These are phyloP conservation scores for Picea abies DNA, from an alignment of 83 land plant species.

Conservation along the genomic window DNA sequence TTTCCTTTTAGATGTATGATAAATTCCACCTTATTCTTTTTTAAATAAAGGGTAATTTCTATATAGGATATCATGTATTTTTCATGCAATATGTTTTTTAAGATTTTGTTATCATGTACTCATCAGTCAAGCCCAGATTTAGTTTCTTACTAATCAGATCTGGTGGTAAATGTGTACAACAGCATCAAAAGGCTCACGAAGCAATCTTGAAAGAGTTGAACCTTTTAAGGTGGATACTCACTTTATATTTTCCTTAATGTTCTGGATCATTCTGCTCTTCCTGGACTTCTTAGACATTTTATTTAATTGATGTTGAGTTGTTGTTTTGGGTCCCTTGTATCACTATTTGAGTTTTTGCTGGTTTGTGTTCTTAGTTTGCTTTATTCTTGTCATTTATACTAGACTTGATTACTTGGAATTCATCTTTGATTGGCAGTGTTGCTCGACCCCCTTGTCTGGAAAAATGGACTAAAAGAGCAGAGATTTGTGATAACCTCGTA, in stretches of 20 bases:
- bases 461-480: slow-evolving; percentile 26
- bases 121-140: neutral
- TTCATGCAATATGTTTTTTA: neutral
- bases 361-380: neutral
- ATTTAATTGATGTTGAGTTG: neutral
- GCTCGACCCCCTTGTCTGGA: slow-evolving; percentile 54
- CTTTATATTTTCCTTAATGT: slow-evolving; percentile 3
- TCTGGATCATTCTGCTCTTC: neutral
- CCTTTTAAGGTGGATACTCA: slow-evolving; percentile 52
- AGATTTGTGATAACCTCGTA: too few species aligned
- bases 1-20: too few species aligned
- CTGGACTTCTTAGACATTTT: neutral
- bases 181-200: slow-evolving; percentile 94
- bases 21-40: too few species aligned
- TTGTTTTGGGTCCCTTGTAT: neutral
- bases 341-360: neutral
- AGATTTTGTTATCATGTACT: neutral
- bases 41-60: too few species aligned
- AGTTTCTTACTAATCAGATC: neutral
- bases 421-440: slow-evolving; percentile 39
- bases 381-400: slow-evolving; percentile 5
- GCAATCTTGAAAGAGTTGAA: slow-evolving; percentile 79
- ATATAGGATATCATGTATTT: neutral
- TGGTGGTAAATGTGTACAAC: neutral
- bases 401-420: neutral